Evolutionary conservation across 805 yeast species (phyloP).

Genomic region (Starmerella asiatica): DNA sequence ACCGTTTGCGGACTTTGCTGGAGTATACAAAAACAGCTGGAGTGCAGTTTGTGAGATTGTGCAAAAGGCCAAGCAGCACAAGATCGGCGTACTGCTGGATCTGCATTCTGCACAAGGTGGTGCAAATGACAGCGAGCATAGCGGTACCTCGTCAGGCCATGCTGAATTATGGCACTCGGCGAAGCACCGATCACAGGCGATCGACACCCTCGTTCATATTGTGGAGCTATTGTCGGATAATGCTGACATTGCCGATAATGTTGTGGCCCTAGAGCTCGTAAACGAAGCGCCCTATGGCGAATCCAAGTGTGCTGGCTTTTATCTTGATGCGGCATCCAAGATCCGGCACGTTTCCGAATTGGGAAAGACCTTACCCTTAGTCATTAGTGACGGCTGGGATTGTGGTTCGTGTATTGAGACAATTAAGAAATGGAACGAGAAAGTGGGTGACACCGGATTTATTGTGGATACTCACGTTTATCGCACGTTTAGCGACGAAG

Average conservation of each 20-base stretch:
- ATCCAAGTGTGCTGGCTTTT: constrained; percentile 40
- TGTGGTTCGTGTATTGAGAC: constrained; percentile 63
- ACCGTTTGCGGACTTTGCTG: constrained; percentile 41
- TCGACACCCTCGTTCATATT: constrained; percentile 43
- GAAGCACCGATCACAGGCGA: constrained; percentile 30
- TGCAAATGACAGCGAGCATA: constrained; percentile 74
- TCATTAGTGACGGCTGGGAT: constrained; percentile 93
- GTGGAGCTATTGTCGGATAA: constrained; percentile 42
- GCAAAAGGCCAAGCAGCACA: constrained; percentile 42
- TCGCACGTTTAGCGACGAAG: constrained; percentile 69
- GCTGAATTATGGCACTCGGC: constrained; percentile 52
- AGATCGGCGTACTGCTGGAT: constrained; percentile 69
- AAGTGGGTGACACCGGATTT: constrained; percentile 38
- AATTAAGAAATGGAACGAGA: constrained; percentile 35
- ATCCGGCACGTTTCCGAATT: constrained; percentile 34
- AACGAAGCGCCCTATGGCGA: constrained; percentile 67
- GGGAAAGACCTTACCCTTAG: constrained; percentile 49
- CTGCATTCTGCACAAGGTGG: constrained; percentile 87
- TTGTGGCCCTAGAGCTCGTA: constrained; percentile 71
- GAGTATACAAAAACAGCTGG: constrained; percentile 70
- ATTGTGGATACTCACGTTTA: constrained; percentile 77
- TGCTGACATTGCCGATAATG: constrained; percentile 36
- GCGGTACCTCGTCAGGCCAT: constrained; percentile 49
- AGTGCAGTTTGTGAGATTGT: constrained; percentile 40
- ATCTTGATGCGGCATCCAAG: constrained; percentile 45